A percentile compares a stretch with the other conserved stretches of the same genome.
These are phyloP conservation scores for Trametes cinnabarina DNA, from an alignment of 768 basidiomycete genomes.

Conservation along the genomic window DNA sequence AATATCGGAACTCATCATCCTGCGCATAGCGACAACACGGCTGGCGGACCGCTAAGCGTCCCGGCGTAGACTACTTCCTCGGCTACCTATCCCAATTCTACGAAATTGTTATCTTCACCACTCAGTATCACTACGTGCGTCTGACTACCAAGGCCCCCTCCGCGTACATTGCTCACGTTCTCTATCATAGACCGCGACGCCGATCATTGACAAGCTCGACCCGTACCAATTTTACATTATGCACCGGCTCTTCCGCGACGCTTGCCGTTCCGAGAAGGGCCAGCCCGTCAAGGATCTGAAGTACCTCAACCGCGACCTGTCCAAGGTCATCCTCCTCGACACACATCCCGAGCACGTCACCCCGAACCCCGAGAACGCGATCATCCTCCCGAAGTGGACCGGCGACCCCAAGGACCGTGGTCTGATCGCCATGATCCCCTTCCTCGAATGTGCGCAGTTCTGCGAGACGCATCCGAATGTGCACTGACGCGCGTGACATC, in stretches of 20 bases:
- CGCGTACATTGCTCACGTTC: too few relatives aligned
- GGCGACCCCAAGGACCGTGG: conserved; percentile 75
- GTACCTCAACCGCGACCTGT: conserved; percentile 91
- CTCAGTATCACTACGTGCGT: conserved; percentile 85
- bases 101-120: conserved; percentile 95
- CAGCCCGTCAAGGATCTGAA: conserved; percentile 92
- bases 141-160: neutral
- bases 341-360: conserved; percentile 74
- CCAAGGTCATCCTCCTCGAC: conserved; percentile 86
- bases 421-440: conserved; percentile 90
- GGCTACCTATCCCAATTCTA: conserved; percentile 98
- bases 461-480: too few relatives aligned
- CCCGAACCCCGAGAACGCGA: conserved; percentile 85
- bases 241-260: conserved; percentile 91
- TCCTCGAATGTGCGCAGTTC: conserved; percentile 78
- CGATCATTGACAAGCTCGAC: conserved; percentile 91
- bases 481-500: neutral
- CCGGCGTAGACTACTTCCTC: conserved; percentile 97
- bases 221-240: conserved; percentile 86
- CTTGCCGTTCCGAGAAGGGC: conserved; percentile 80
- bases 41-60: conserved; percentile 97
- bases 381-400: conserved; percentile 83
- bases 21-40: conserved; percentile 75
- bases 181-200: conserved; percentile 87
- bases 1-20: neutral